Evolutionary conservation across 805 yeast species (phyloP).

Genomic region (Pachysolen tannophilus): DNA sequence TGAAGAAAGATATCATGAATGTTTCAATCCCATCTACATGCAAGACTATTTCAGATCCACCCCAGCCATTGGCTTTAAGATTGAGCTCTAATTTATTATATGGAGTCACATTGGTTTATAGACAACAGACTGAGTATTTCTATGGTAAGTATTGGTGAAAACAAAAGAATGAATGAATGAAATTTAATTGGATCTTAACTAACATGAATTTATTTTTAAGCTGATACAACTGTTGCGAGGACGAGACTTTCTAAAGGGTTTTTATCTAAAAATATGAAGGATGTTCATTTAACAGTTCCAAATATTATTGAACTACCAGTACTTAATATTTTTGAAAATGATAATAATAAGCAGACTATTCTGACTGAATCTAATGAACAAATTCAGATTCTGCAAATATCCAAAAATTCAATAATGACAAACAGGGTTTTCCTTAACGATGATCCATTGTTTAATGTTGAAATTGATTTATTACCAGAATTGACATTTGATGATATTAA

Average conservation of each 20-base stretch:
- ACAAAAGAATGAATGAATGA: too few species aligned
- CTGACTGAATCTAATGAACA: too few species aligned
- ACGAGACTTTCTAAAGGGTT: slow-evolving; percentile 8
- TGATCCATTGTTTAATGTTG: slow-evolving; percentile 29
- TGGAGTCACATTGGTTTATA: slow-evolving; percentile 41
- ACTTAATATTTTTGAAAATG: too few species aligned
- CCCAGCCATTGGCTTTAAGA: slow-evolving; percentile 20
- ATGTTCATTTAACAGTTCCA: slow-evolving; percentile 1
- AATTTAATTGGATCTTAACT: too few species aligned
- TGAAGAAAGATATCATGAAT: slow-evolving; percentile 23
- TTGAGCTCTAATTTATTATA: slow-evolving; percentile 34
- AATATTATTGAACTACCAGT: slow-evolving; percentile 12
- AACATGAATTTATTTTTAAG: too few species aligned
- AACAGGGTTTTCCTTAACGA: slow-evolving; percentile 23
- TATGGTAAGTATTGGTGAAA: slow-evolving; percentile 21
- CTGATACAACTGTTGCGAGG: slow-evolving; percentile 4
- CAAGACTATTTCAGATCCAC: slow-evolving; percentile 16
- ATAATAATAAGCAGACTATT: too few species aligned
- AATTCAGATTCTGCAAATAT: too few species aligned
- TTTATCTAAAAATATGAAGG: neutral
- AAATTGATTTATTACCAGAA: slow-evolving; percentile 22
- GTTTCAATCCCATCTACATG: slow-evolving; percentile 37
- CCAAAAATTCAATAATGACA: too few species aligned
- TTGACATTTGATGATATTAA: neutral
- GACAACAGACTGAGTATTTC: slow-evolving; percentile 39